A percentile compares a stretch with the other conserved stretches of the same genome.
Evolutionary conservation across 139 green algal species (phyloP).

Genomic region (Micromonas commoda): DNA sequence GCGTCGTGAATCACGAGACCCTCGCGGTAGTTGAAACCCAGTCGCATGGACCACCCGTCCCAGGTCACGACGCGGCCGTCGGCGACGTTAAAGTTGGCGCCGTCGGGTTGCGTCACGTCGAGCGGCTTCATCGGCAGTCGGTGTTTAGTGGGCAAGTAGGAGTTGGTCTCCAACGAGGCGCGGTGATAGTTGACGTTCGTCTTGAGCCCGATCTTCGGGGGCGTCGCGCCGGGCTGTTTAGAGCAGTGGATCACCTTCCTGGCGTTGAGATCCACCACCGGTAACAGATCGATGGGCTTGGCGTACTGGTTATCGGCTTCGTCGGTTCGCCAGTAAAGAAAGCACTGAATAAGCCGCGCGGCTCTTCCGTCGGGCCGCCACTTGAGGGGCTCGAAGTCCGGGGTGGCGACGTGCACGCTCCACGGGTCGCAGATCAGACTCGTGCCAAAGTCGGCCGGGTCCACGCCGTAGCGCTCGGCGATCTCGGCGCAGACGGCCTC

Average conservation of each 20-base stretch:
- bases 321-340: slow-evolving; percentile 57
- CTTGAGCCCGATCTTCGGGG: slow-evolving; percentile 31
- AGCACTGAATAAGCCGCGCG: slow-evolving; percentile 52
- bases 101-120: slow-evolving; percentile 65
- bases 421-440: slow-evolving; percentile 58
- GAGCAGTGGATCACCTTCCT: slow-evolving; percentile 52
- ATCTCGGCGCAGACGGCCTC: slow-evolving; percentile 38
- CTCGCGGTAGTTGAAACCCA: slow-evolving; percentile 38
- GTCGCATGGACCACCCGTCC: slow-evolving; percentile 31
- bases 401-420: slow-evolving; percentile 42
- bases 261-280: slow-evolving; percentile 66
- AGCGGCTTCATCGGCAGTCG: slow-evolving; percentile 49
- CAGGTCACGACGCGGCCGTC: slow-evolving; percentile 19
- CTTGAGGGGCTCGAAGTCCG: slow-evolving; percentile 29
- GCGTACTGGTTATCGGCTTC: slow-evolving; percentile 69
- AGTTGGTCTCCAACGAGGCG: slow-evolving; percentile 24
- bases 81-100: slow-evolving; percentile 30
- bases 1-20: slow-evolving; percentile 36
- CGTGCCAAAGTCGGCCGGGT: slow-evolving; percentile 36
- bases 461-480: slow-evolving; percentile 58
- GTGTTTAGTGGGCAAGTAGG: not conserved
- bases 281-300: slow-evolving; percentile 62
- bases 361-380: slow-evolving; percentile 29
- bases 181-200: slow-evolving; percentile 52
- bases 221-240: slow-evolving; percentile 29